A percentile compares a stretch with the other conserved stretches of the same genome.
phyloP scores from a whole-genome alignment of 2,329 filamentous ascomycete genomes.

The Apiospora rasikravindrae region DNA sequence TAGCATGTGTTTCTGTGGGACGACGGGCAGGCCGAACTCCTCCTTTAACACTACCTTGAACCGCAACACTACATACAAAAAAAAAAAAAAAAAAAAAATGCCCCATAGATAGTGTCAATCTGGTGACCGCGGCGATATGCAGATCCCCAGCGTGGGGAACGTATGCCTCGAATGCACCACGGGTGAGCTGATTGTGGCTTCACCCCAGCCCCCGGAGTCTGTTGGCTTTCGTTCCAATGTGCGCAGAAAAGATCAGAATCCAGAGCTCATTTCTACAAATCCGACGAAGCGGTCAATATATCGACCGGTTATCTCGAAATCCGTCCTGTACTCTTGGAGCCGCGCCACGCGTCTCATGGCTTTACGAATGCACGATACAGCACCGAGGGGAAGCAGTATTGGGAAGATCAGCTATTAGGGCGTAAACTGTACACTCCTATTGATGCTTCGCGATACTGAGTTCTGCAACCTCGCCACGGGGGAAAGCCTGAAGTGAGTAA shows the following conservation, averaged over 20 bases:
- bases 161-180: not conserved
- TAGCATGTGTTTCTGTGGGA: not conserved
- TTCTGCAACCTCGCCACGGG: no score
- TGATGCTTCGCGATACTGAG: rapidly evolving
- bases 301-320: no score
- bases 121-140: not conserved
- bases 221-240: not conserved
- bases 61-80: no score
- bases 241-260: not conserved
- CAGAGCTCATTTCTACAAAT: not conserved
- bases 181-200: not conserved
- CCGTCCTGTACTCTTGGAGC: not conserved
- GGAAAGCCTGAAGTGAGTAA: no score
- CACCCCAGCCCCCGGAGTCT: not conserved
- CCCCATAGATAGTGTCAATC: not conserved
- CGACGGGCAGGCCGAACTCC: not conserved
- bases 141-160: not conserved
- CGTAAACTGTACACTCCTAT: no score
- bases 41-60: not conserved
- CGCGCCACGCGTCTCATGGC: not conserved
- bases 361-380: not conserved
- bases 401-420: not conserved
- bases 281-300: no score
- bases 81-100: no score
- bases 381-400: not conserved